Percentiles rank a stretch among this genome's conserved stretches.
Conservation (phyloP, 2,329 filamentous ascomycete genomes). For the Onygenales sp. region DNA sequence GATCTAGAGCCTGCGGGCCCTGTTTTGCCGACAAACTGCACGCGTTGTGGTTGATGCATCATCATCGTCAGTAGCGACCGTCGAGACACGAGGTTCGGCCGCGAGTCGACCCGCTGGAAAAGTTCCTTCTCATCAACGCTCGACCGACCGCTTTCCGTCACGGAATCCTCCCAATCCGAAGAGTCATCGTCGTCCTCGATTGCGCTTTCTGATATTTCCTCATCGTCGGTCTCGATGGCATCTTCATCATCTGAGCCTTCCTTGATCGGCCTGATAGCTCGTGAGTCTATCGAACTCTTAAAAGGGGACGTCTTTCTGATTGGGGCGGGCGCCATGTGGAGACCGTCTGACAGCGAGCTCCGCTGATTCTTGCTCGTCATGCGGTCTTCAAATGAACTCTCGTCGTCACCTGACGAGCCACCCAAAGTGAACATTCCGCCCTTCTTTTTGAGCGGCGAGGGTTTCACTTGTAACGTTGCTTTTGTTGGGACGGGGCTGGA, state of each 20-base stretch:
- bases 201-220: slow-evolving; percentile 66
- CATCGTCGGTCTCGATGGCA: slow-evolving; percentile 53
- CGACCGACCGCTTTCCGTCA: slow-evolving; percentile 72
- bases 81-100: slow-evolving; percentile 71
- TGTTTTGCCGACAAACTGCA: slow-evolving; percentile 27
- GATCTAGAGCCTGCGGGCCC: slow-evolving; percentile 23
- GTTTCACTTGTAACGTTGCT: slow-evolving; percentile 52
- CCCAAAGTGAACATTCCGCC: slow-evolving; percentile 61
- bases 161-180: slow-evolving; percentile 54
- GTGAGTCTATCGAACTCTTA: slow-evolving; percentile 50
- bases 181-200: slow-evolving; percentile 63
- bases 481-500: slow-evolving; percentile 41
- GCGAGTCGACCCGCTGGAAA: slow-evolving; percentile 88
- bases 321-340: slow-evolving; percentile 38
- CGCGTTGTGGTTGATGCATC: slow-evolving; percentile 70
- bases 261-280: slow-evolving; percentile 54
- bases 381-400: slow-evolving; percentile 60
- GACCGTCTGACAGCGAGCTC: slow-evolving; percentile 46
- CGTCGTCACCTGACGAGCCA: slow-evolving; percentile 77
- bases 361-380: slow-evolving; percentile 45
- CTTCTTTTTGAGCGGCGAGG: slow-evolving; percentile 48
- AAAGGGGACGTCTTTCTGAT: slow-evolving; percentile 74
- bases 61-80: slow-evolving; percentile 83
- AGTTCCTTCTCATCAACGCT: slow-evolving; percentile 70
- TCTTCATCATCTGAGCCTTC: slow-evolving; percentile 45